Conservation (phyloP, 1,139 yeast genomes). For the Yamadazyma triangularis region DNA sequence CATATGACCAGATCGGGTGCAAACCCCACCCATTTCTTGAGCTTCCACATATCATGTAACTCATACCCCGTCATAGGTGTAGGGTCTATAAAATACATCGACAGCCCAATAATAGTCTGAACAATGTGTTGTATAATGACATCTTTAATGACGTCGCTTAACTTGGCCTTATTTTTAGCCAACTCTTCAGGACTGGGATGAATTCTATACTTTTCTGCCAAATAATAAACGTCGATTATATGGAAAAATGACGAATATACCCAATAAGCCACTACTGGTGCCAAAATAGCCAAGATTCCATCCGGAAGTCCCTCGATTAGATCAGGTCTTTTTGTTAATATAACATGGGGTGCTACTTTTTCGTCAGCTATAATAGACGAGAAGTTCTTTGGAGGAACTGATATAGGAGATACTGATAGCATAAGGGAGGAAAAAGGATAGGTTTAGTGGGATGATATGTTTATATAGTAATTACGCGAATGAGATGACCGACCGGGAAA, state of each 20-base stretch:
- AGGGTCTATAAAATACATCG: conserved; percentile 54
- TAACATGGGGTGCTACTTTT: conserved; percentile 14
- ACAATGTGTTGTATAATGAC: conserved; percentile 80
- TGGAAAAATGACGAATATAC: conserved; percentile 68
- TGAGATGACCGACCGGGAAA: no score
- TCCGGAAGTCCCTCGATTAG: conserved; percentile 64
- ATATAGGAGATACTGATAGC: no score
- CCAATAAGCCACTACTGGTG: conserved; percentile 88
- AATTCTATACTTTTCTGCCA: conserved; percentile 79
- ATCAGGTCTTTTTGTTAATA: conserved; percentile 21
- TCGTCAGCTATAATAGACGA: conserved; percentile 19
- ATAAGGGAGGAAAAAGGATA: no score
- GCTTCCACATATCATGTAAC: conserved; percentile 60
- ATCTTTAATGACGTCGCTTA: conserved; percentile 67
- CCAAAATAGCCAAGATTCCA: conserved; percentile 62
- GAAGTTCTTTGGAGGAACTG: no score
- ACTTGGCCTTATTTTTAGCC: conserved; percentile 68
- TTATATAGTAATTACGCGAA: no score
- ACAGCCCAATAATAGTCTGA: conserved; percentile 68
- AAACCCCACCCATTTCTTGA: conserved; percentile 29
- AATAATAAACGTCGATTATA: conserved; percentile 62
- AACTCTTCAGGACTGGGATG: conserved; percentile 87
- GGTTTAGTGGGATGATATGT: no score
- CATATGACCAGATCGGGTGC: conserved; percentile 45
- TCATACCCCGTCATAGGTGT: conserved; percentile 72